Evolutionary conservation across 495 filamentous ascomycete genomes (phyloP).

Genomic region (Sordaria brevicollis): DNA sequence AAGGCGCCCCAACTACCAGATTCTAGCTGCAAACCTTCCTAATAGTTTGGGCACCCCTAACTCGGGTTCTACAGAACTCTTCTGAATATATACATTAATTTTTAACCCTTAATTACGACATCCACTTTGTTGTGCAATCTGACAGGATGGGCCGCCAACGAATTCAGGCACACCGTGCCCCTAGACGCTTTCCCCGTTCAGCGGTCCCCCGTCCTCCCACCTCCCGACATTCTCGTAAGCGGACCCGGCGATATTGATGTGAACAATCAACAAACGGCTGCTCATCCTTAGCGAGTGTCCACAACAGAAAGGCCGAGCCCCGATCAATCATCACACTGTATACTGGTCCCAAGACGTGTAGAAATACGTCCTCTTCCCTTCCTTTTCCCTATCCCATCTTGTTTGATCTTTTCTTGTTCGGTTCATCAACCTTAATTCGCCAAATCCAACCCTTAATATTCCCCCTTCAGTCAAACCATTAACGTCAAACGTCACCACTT

Average conservation of each 20-base stretch:
- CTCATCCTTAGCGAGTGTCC: not conserved
- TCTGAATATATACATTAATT: no score
- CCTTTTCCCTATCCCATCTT: not conserved
- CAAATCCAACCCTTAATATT: not conserved
- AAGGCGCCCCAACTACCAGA: no score
- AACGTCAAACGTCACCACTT: not conserved
- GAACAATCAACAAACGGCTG: not conserved
- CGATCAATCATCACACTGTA: not conserved
- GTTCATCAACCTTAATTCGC: not conserved
- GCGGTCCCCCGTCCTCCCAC: not conserved
- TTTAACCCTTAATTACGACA: no score
- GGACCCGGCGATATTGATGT: not conserved
- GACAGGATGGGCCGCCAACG: no score
- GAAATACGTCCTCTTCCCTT: not conserved
- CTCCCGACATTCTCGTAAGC: not conserved
- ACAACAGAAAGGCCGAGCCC: not conserved
- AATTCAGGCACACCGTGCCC: not conserved
- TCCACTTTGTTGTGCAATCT: no score
- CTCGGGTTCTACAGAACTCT: no score
- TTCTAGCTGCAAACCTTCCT: no score
- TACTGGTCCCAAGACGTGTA: not conserved
- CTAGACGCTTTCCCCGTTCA: not conserved
- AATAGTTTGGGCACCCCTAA: no score
- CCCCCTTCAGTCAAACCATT: not conserved
- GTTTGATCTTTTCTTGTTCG: not conserved